These are phyloP conservation scores for Aspergillus novofumigatus DNA, from an alignment of 2,329 filamentous ascomycete species.

Conservation along the genomic window DNA sequence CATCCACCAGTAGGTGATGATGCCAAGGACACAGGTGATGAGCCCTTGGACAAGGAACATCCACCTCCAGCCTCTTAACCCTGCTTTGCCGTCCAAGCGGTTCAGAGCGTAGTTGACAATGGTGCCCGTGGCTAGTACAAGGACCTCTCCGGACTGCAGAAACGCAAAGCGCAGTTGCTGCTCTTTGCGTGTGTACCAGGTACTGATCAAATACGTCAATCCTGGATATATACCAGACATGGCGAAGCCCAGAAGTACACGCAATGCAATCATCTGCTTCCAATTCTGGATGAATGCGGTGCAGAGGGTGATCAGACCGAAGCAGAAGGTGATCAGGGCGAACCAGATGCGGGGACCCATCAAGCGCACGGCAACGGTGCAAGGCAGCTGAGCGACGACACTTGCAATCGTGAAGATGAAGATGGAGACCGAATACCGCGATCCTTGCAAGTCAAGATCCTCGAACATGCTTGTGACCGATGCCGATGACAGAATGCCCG, in stretches of 20 bases:
- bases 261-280: conserved; percentile 65
- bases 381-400: conserved; percentile 65
- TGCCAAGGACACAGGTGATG: conserved; percentile 56
- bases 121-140: conserved; percentile 60
- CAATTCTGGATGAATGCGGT: conserved; percentile 65
- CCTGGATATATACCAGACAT: conserved; percentile 50
- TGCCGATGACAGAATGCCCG: conserved; percentile 65
- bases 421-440: conserved; percentile 65
- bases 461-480: conserved; percentile 64
- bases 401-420: conserved; percentile 69
- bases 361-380: conserved; percentile 62
- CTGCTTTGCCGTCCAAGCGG: conserved; percentile 53
- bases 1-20: conserved; percentile 66
- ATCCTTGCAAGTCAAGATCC: conserved; percentile 61
- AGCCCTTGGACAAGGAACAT: conserved; percentile 66
- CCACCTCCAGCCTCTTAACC: conserved; percentile 62
- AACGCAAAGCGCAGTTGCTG: conserved; percentile 64
- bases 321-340: conserved; percentile 54
- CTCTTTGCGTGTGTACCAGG: conserved; percentile 61
- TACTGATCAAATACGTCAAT: conserved; percentile 45
- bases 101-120: conserved; percentile 69
- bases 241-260: conserved; percentile 62
- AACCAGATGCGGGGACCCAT: conserved; percentile 64
- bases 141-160: conserved; percentile 61
- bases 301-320: conserved; percentile 63